Evolutionary conservation across 2,329 filamentous ascomycete species (phyloP), one percentile per base, ranked within the genome.

Genomic region (Ploettnerulaceae sp.): DNA sequence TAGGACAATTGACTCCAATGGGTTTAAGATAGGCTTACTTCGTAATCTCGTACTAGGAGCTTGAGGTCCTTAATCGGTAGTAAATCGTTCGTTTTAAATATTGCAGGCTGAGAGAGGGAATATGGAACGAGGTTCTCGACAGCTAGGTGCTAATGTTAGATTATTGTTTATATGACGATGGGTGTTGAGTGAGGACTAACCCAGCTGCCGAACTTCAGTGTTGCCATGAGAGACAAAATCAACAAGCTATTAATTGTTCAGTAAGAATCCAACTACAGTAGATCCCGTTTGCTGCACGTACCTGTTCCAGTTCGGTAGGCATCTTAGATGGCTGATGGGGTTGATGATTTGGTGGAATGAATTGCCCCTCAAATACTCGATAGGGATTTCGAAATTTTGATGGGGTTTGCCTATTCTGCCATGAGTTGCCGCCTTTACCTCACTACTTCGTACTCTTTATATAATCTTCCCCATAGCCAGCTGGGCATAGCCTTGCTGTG

Each of bases 191-290:
- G 6, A 34, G n/a, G 38, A 54, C 68, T 59, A 70, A 86, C 82
- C 82, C 57, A 91, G 76, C 65, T 88, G 82, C 58, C 93, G 82
- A 55, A 97, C 89, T 65, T 95, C 86, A 32, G 89, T 88, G 65
- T 94, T 95, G 50, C 87, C 87, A 69, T 95, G 85, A 67, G 87
- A 85, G 49, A 97, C 86, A 69, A 97, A 96, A 65, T 89, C 89
- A 52, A 96, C 89, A 44, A 95, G 81, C 88, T 95, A 58, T 49
- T 18, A 18, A 21, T 4, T 14, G 38, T 29, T 57, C 36, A 57
- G 51, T 51, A 35, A 29, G 17, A 6, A n/a, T 12, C 11, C 6
- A 3, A 20, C 2, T 24, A 8, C 1, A 15, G 1, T 17, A 24
- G n/a, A 6, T 24, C 2, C 6, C n/a, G 7, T 6, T 9, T 31